Evolutionary conservation across 2,329 filamentous ascomycete genomes (phyloP).

Genomic region (Nothophoma quercina): DNA sequence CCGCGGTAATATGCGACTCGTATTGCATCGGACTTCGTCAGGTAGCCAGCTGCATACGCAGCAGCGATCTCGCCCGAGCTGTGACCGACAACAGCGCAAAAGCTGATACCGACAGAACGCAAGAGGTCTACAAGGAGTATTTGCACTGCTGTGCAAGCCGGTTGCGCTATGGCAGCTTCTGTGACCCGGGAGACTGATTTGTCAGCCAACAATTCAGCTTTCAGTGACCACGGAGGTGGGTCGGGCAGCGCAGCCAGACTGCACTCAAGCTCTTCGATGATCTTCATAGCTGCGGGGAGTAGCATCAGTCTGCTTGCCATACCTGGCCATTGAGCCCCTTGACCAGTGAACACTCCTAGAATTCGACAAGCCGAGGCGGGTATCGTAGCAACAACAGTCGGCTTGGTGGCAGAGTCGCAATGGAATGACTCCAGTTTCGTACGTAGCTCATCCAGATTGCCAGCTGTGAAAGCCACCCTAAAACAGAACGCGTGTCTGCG

Average conservation of each 20-base stretch:
- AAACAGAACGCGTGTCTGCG: background rate
- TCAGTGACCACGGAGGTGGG: constrained; percentile 25
- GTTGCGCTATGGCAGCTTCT: constrained; percentile 26
- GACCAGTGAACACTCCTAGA: constrained; percentile 36
- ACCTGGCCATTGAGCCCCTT: constrained; percentile 38
- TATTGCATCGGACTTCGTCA: constrained; percentile 20
- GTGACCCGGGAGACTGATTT: constrained; percentile 9
- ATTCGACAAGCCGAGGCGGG: background rate
- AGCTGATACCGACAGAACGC: constrained; percentile 17
- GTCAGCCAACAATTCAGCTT: constrained; percentile 19
- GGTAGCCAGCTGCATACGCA: constrained; percentile 32
- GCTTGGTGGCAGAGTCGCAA: background rate
- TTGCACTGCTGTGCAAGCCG: constrained; percentile 35
- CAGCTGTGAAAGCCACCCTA: background rate
- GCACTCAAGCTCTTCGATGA: constrained; percentile 23
- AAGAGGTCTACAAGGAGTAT: constrained; percentile 32
- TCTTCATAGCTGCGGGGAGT: constrained; percentile 13
- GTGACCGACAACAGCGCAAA: constrained; percentile 25
- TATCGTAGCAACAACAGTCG: background rate
- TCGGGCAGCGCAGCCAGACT: constrained; percentile 1
- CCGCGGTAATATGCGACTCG: constrained; percentile 26
- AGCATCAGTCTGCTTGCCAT: constrained; percentile 33
- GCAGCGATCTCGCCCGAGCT: constrained; percentile 40
- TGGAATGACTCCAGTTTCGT: background rate
- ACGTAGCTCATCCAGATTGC: background rate